Evolutionary conservation across 2,329 filamentous ascomycete genomes (phyloP).

Genomic region (Pseudogymnoascus pannorum): DNA sequence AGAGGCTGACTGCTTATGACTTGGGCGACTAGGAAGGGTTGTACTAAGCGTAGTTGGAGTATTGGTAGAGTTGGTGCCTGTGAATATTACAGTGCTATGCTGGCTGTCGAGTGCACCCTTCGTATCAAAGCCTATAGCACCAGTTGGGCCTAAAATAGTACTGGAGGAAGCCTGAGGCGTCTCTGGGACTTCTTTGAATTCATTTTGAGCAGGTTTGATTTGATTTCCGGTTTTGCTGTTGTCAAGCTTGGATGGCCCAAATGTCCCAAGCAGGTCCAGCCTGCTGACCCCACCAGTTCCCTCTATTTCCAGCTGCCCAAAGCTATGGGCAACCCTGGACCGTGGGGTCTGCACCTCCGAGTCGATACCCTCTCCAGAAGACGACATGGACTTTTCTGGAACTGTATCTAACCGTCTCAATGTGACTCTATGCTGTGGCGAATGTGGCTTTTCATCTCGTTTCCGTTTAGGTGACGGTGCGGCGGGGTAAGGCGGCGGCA

Average conservation of each 20-base stretch:
- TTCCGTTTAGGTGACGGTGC: slow-evolving; percentile 8
- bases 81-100: neutral
- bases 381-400: neutral
- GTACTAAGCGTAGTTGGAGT: neutral
- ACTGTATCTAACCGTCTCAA: neutral
- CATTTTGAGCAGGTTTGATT: neutral
- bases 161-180: slow-evolving; percentile 19
- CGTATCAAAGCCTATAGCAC: neutral
- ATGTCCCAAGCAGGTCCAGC: slow-evolving; percentile 17
- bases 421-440: neutral
- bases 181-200: slow-evolving; percentile 21
- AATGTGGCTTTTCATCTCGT: slow-evolving; percentile 7
- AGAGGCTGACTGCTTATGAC: neutral
- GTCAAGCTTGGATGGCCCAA: slow-evolving; percentile 1
- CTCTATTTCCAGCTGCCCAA: slow-evolving; percentile 25
- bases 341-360: slow-evolving; percentile 16
- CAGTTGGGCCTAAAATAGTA: slow-evolving; percentile 6
- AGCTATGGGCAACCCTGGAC: slow-evolving; percentile 26
- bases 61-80: neutral
- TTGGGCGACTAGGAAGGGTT: slow-evolving; percentile 19
- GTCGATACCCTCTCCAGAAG: neutral
- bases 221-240: neutral
- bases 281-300: slow-evolving; percentile 17
- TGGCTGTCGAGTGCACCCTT: neutral
- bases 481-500: slow-evolving; percentile 3